phyloP scores from a whole-genome alignment of 2,329 filamentous ascomycete genomes.

The Alternaria brassicicola region DNA sequence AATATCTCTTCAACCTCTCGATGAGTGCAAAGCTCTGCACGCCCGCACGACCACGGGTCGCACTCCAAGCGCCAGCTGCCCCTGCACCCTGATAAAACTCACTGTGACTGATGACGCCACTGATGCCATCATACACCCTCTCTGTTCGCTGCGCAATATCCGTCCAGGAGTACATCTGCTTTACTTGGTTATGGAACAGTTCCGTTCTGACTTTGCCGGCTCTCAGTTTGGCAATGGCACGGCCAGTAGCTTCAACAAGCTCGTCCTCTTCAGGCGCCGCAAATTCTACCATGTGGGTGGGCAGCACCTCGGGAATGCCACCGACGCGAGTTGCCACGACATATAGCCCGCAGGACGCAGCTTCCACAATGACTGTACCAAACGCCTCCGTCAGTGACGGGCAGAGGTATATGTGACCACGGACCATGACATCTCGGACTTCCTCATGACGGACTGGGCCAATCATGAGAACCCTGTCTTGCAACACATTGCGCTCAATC shows the following conservation, averaged over 20 bases:
- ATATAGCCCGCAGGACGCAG: slow-evolving; percentile 92
- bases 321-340: slow-evolving; percentile 97
- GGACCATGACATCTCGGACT: slow-evolving; percentile 95
- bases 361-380: slow-evolving; percentile 96
- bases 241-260: slow-evolving; percentile 84
- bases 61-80: slow-evolving; percentile 69
- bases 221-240: slow-evolving; percentile 84
- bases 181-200: slow-evolving; percentile 94
- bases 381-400: slow-evolving; percentile 96
- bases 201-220: slow-evolving; percentile 89
- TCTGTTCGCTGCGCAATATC: slow-evolving; percentile 94
- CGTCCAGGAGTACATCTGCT: slow-evolving; percentile 98
- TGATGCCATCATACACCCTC: slow-evolving; percentile 92
- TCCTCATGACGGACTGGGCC: slow-evolving; percentile 94
- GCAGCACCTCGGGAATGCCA: slow-evolving; percentile 94
- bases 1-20: slow-evolving; percentile 93
- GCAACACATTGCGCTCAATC: slow-evolving; percentile 91
- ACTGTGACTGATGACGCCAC: slow-evolving; percentile 79
- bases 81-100: slow-evolving; percentile 88
- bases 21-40: slow-evolving; percentile 91
- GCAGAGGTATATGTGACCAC: slow-evolving; percentile 94
- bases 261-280: slow-evolving; percentile 97
- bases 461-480: slow-evolving; percentile 91
- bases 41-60: slow-evolving; percentile 69
- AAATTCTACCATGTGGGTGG: slow-evolving; percentile 96